A percentile compares a stretch with the other conserved stretches of the same genome.
Evolutionary conservation across 2,329 filamentous ascomycete species (phyloP).

Genomic region (Kalmusia sp.): DNA sequence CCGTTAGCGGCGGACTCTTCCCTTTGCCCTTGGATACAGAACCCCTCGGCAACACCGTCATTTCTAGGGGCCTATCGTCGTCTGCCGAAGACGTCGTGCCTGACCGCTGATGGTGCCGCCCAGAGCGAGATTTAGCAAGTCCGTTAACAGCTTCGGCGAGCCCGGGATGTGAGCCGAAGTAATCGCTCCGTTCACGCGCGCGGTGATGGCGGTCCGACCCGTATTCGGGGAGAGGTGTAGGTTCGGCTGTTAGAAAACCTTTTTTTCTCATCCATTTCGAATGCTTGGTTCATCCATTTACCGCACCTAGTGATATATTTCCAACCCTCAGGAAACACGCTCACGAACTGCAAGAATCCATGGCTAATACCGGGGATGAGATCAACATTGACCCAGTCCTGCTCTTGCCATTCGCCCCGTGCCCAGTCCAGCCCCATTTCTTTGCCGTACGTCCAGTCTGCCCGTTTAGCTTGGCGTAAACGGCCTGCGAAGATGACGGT

Average conservation of each 20-base stretch:
- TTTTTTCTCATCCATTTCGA: constrained; percentile 58
- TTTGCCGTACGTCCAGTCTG: constrained; percentile 61
- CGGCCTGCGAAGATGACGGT: constrained; percentile 95
- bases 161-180: constrained; percentile 72
- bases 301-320: constrained; percentile 81
- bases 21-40: constrained; percentile 23
- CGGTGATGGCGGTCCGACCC: constrained; percentile 7
- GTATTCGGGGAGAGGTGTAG: not conserved
- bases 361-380: constrained; percentile 90
- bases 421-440: constrained; percentile 63
- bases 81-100: constrained; percentile 73
- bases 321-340: constrained; percentile 89
- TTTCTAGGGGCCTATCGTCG: constrained; percentile 83
- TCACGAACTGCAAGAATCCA: constrained; percentile 91
- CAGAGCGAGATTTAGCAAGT: constrained; percentile 26
- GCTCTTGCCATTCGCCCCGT: constrained; percentile 69
- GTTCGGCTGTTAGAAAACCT: constrained; percentile 27
- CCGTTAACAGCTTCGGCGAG: constrained; percentile 74
- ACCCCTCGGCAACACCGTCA: constrained; percentile 58
- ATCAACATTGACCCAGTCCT: constrained; percentile 79
- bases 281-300: constrained; percentile 82
- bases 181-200: constrained; percentile 76
- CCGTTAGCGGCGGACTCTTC: constrained; percentile 21
- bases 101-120: constrained; percentile 56
- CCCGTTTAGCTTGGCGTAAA: constrained; percentile 77